Conservation (phyloP, 257 asterid genomes). For the Nicotiana paniculata region DNA sequence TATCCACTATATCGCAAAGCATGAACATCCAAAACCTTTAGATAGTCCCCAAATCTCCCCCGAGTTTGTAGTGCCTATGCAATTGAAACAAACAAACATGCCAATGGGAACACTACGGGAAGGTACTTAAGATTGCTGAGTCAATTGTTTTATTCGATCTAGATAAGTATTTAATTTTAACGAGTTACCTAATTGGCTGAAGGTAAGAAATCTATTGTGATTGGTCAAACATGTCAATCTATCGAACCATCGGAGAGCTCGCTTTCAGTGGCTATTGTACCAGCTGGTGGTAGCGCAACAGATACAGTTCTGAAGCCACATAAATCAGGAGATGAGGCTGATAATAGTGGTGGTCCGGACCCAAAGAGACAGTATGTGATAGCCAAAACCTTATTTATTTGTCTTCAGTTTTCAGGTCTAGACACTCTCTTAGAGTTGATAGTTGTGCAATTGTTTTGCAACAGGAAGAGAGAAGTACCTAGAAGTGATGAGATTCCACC, state of each 20-base stretch:
- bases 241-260: constrained; percentile 24
- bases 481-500: constrained; percentile 34
- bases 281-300: constrained; percentile 26
- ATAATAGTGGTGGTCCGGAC: constrained; percentile 33
- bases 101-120: constrained; percentile 22
- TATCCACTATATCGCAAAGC: constrained; percentile 59
- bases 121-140: constrained; percentile 30
- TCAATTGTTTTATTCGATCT: background rate
- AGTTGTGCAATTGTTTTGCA: constrained; percentile 19
- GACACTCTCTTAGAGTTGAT: background rate
- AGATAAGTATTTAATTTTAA: constrained; percentile 10
- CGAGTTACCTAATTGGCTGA: constrained; percentile 29
- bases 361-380: constrained; percentile 66
- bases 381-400: constrained; percentile 11
- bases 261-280: constrained; percentile 22
- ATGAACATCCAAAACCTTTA: constrained; percentile 68
- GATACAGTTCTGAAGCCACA: constrained; percentile 27
- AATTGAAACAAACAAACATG: constrained; percentile 28
- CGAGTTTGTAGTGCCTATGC: constrained; percentile 21
- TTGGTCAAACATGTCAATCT: constrained; percentile 26
- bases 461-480: constrained; percentile 54
- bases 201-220: constrained; percentile 28
- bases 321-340: constrained; percentile 26
- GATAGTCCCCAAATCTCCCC: constrained; percentile 38
- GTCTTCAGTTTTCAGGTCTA: background rate